These are phyloP conservation scores for Arachis stenosperma DNA, from an alignment of 306 rosid genomes.

Conservation along the genomic window DNA sequence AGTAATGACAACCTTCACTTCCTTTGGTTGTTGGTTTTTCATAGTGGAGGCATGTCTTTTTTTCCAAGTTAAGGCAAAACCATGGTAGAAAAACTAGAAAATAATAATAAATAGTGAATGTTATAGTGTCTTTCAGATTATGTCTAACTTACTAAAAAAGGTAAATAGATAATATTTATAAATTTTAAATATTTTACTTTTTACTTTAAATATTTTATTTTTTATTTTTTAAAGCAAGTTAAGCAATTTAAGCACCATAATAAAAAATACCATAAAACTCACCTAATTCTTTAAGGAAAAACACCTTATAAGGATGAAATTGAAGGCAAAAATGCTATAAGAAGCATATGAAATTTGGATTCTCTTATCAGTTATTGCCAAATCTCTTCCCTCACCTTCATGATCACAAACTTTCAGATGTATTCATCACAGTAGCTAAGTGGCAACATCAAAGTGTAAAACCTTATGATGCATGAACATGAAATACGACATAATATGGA, in stretches of 20 bases:
- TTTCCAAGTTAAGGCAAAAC: constrained; percentile 66
- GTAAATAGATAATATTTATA: too few relatives aligned
- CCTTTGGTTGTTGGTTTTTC: constrained; percentile 48
- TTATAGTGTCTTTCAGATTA: too few relatives aligned
- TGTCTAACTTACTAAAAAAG: too few relatives aligned
- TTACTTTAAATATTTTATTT: too few relatives aligned
- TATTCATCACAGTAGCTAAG: constrained; percentile 18
- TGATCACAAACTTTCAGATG: constrained; percentile 11
- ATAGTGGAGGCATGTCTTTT: constrained; percentile 55
- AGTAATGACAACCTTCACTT: constrained; percentile 36
- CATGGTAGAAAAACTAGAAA: constrained; percentile 18
- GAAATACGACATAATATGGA: too few relatives aligned
- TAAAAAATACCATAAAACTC: too few relatives aligned
- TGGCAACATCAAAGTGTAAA: constrained; percentile 33
- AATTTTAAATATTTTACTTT: too few relatives aligned
- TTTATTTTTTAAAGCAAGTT: too few relatives aligned
- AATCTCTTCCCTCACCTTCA: constrained; percentile 10
- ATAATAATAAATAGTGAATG: background rate
- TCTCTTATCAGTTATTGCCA: constrained; percentile 16
- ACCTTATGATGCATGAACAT: background rate
- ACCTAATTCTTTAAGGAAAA: constrained; percentile 1
- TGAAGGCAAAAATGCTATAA: constrained; percentile 3
- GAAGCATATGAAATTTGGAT: constrained; percentile 21
- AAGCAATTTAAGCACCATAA: too few relatives aligned
- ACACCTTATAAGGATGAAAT: too few relatives aligned